Percentiles rank a stretch among this genome's conserved stretches.
Conservation (phyloP, 2,329 filamentous ascomycete genomes). For the Alternaria gaisen region DNA sequence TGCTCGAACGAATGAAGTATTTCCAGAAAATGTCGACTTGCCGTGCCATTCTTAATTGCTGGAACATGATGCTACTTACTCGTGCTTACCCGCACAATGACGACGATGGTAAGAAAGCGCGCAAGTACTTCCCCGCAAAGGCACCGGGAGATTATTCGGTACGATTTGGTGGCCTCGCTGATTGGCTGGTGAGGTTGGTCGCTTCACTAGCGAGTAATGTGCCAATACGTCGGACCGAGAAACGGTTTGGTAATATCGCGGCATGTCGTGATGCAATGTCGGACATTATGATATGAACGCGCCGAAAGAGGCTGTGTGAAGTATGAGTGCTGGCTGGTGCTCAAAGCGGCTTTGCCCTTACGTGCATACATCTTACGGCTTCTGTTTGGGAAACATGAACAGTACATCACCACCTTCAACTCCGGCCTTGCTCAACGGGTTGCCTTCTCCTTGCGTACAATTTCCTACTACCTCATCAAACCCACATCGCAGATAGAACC, state of each 20-base stretch:
- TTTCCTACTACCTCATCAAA: conserved; percentile 48
- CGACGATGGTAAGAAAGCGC: conserved; percentile 10
- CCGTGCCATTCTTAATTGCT: conserved; percentile 7
- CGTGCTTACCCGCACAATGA: conserved; percentile 6
- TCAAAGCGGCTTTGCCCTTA: not conserved
- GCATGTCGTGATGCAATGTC: not conserved
- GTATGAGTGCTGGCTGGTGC: not conserved
- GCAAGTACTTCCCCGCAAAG: conserved; percentile 12
- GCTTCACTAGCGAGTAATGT: conserved; percentile 10
- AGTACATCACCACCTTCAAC: conserved; percentile 45
- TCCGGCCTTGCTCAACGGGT: conserved; percentile 34
- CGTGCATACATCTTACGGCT: not conserved
- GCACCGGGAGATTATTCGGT: conserved; percentile 5
- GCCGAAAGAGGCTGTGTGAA: not conserved
- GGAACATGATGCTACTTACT: not conserved
- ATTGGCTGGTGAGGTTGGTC: not conserved
- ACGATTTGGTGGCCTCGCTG: not conserved
- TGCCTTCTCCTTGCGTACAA: conserved; percentile 44
- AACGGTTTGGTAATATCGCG: not conserved
- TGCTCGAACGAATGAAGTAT: not conserved
- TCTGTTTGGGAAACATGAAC: conserved; percentile 38
- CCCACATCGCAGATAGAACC: conserved; percentile 52
- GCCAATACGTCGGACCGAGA: conserved; percentile 1
- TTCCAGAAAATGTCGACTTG: not conserved
- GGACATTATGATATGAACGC: not conserved